Conservation (phyloP, 176 grass and related monocot genomes). For the Cocos nucifera region DNA sequence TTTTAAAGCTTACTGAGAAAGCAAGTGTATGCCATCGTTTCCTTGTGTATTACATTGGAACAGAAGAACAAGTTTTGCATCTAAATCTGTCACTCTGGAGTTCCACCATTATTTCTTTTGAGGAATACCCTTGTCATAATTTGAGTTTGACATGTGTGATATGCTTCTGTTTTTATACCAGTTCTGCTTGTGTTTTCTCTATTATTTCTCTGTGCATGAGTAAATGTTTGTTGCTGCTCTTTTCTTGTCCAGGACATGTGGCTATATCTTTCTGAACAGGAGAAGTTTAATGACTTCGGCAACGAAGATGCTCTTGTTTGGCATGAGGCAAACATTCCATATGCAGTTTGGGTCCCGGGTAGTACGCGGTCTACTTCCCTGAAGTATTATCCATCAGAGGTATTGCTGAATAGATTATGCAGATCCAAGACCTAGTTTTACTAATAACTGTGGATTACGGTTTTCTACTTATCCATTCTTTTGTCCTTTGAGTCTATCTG, state of each 20-base stretch:
- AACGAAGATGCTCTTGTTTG: constrained; percentile 87
- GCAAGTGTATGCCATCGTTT: too few species aligned
- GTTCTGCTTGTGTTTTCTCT: background rate
- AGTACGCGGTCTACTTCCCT: constrained; percentile 57
- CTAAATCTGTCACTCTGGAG: too few species aligned
- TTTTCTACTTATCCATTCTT: too few species aligned
- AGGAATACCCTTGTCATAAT: too few species aligned
- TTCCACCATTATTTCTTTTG: too few species aligned
- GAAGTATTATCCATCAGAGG: constrained; percentile 89
- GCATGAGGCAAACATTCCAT: constrained; percentile 98
- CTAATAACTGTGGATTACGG: too few species aligned
- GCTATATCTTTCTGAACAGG: constrained; percentile 84
- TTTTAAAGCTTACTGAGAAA: too few species aligned
- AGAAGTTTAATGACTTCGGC: constrained; percentile 83
- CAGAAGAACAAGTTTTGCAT: too few species aligned
- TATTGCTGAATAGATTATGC: constrained; percentile 5
- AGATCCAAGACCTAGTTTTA: too few species aligned
- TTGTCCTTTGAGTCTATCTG: too few species aligned
- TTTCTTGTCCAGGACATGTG: constrained; percentile 75
- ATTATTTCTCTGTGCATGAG: background rate
- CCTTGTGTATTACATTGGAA: too few species aligned
- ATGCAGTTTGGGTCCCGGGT: constrained; percentile 67
- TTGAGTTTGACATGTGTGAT: background rate
- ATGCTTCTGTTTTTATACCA: background rate
- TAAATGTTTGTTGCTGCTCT: background rate